Evolutionary conservation across 2,329 filamentous ascomycete species (phyloP).

Genomic region (Aspergillus sp.): DNA sequence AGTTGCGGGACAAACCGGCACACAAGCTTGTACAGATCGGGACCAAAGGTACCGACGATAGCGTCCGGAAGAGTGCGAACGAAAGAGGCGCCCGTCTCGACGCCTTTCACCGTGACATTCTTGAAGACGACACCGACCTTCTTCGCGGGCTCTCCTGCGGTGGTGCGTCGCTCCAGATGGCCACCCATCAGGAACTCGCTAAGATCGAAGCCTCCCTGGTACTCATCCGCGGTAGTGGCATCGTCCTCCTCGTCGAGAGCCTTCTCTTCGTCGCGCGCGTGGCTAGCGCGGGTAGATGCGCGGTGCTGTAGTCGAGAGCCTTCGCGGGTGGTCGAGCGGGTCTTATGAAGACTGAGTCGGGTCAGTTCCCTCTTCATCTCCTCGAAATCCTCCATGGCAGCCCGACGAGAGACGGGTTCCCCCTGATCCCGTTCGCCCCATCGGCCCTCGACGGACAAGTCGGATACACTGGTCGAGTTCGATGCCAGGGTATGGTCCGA

Average conservation of each 20-base stretch:
- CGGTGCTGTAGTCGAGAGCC: conserved; percentile 25
- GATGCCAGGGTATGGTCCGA: conserved; percentile 15
- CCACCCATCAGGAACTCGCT: conserved; percentile 70
- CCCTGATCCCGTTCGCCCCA: conserved; percentile 64
- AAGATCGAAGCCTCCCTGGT: conserved; percentile 60
- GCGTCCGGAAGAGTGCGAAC: conserved; percentile 73
- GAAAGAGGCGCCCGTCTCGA: conserved; percentile 65
- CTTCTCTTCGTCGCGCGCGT: conserved; percentile 44
- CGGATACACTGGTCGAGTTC: conserved; percentile 16
- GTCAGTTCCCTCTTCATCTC: conserved; percentile 57
- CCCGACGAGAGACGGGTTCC: conserved; percentile 50
- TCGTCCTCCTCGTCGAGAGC: conserved; percentile 43
- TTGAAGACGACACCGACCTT: conserved; percentile 77
- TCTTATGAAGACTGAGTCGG: conserved; percentile 47
- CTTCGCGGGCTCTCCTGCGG: conserved; percentile 65
- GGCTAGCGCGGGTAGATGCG: conserved; percentile 20
- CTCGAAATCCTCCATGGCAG: conserved; percentile 61
- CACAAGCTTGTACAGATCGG: conserved; percentile 69
- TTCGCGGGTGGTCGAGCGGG: conserved; percentile 30
- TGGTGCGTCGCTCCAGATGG: conserved; percentile 70
- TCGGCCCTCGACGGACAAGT: conserved; percentile 45
- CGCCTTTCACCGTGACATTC: conserved; percentile 71
- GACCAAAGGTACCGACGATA: conserved; percentile 74
- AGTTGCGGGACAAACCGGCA: conserved; percentile 53
- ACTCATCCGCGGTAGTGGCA: conserved; percentile 17